Conservation (phyloP, 192 early-diverging fungal species). For the Backusella mclennaniae region DNA sequence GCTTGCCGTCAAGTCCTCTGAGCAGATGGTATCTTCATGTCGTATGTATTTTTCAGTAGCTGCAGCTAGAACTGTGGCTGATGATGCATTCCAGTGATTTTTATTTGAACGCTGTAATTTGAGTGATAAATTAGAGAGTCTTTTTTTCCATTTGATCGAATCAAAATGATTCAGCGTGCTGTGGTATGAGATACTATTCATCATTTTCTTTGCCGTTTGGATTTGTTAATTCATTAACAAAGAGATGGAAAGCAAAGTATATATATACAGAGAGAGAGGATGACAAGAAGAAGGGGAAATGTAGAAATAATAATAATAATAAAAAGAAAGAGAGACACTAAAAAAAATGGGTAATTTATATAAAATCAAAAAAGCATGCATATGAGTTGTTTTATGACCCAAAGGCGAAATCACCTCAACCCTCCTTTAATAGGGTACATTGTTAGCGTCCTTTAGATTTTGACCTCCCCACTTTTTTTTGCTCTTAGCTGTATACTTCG, state of each 20-base stretch:
- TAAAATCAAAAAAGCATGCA: constrained; percentile 14
- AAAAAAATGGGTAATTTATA: constrained; percentile 3
- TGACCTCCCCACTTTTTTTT: constrained; percentile 2
- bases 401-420: constrained; percentile 24
- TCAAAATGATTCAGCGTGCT: neutral
- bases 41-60: constrained; percentile 29
- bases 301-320: neutral
- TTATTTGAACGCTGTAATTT: constrained; percentile 2
- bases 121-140: constrained; percentile 6
- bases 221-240: neutral
- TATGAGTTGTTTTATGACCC: constrained; percentile 18
- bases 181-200: neutral
- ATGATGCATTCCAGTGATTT: constrained; percentile 15
- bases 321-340: neutral
- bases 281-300: neutral
- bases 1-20: constrained; percentile 32
- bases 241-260: neutral
- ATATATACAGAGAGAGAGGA: neutral
- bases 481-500: neutral
- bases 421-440: neutral
- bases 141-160: constrained; percentile 16
- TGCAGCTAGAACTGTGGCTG: constrained; percentile 19
- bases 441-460: constrained; percentile 16
- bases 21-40: constrained; percentile 10
- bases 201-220: neutral